These are phyloP conservation scores for Xylaria cubensis DNA, from an alignment of 495 filamentous ascomycete species.

Conservation along the genomic window DNA sequence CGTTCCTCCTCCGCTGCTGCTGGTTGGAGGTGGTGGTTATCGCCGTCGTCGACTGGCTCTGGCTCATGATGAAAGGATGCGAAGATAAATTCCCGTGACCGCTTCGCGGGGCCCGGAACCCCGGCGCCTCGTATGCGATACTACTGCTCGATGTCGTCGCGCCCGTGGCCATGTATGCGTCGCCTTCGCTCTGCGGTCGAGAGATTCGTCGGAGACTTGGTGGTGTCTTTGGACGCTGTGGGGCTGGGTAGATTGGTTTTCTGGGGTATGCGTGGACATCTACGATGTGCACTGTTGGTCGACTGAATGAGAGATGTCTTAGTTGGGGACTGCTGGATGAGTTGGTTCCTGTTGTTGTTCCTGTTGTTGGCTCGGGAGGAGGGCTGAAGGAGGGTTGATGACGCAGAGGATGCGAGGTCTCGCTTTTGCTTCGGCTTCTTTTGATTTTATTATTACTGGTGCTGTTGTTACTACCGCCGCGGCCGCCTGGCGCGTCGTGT, in stretches of 20 bases:
- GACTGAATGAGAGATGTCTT: slow-evolving; percentile 42
- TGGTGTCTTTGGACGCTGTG: slow-evolving; percentile 37
- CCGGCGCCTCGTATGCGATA: slow-evolving; percentile 23
- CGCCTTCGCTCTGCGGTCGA: slow-evolving; percentile 12
- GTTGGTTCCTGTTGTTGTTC: neutral
- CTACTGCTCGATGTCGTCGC: neutral
- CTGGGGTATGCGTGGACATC: slow-evolving; percentile 49
- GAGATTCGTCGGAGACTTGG: slow-evolving; percentile 32
- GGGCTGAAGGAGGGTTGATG: slow-evolving; percentile 41
- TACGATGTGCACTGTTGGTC: slow-evolving; percentile 35
- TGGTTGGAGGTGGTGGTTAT: neutral
- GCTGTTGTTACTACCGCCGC: neutral
- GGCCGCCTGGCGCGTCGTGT: slow-evolving; percentile 33
- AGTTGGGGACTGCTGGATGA: slow-evolving; percentile 44
- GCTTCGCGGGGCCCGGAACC: slow-evolving; percentile 22
- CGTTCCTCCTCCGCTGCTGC: neutral
- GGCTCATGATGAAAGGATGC: slow-evolving; percentile 23
- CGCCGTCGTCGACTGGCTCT: slow-evolving; percentile 10
- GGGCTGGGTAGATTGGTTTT: slow-evolving; percentile 41
- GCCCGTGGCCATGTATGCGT: neutral
- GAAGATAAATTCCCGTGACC: slow-evolving; percentile 17
- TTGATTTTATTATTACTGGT: neutral
- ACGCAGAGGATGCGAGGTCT: slow-evolving; percentile 25
- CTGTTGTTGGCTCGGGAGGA: slow-evolving; percentile 5
- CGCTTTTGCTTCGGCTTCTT: slow-evolving; percentile 23